Conservation (phyloP, 306 rosid species). For the Cucurbita maxima region DNA sequence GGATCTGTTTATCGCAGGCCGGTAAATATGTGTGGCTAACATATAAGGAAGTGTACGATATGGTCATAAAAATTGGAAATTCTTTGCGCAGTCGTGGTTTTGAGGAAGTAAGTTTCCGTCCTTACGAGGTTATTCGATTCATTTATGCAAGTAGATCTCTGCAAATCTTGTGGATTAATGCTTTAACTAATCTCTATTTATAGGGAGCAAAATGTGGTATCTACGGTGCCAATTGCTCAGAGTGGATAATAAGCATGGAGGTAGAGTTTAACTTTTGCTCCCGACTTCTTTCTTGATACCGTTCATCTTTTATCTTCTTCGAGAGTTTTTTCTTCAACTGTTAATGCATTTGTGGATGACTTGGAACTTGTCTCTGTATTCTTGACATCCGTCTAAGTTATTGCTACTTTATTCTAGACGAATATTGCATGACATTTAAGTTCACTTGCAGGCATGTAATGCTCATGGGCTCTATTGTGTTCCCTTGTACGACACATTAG, state of each 20-base stretch:
- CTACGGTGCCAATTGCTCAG: constrained; percentile 64
- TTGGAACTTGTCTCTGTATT: not conserved
- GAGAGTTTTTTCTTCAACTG: not conserved
- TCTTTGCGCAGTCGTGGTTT: constrained; percentile 58
- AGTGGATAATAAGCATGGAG: constrained; percentile 98
- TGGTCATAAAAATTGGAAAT: constrained; percentile 65
- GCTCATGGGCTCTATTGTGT: constrained; percentile 94
- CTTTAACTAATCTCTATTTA: constrained; percentile 4
- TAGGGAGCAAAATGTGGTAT: constrained; percentile 90
- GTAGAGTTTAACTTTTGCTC: constrained; percentile 19
- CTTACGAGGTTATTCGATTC: not conserved
- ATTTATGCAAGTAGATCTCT: not conserved
- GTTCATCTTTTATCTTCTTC: not conserved
- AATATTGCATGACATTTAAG: not conserved
- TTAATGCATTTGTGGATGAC: not conserved
- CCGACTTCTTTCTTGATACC: not conserved
- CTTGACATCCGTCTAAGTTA: not conserved
- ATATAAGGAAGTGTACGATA: constrained; percentile 56
- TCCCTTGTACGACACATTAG: constrained; percentile 88
- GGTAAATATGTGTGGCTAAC: constrained; percentile 73
- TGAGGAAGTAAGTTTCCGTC: constrained; percentile 34
- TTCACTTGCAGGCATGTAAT: constrained; percentile 73
- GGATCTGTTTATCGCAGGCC: constrained; percentile 24
- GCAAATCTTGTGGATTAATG: not conserved
- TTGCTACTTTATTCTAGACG: not conserved